A percentile compares a stretch with the other conserved stretches of the same genome.
phyloP scores from a whole-genome alignment of 352 stramenopile genomes.

The Phytophthora kernoviae region DNA sequence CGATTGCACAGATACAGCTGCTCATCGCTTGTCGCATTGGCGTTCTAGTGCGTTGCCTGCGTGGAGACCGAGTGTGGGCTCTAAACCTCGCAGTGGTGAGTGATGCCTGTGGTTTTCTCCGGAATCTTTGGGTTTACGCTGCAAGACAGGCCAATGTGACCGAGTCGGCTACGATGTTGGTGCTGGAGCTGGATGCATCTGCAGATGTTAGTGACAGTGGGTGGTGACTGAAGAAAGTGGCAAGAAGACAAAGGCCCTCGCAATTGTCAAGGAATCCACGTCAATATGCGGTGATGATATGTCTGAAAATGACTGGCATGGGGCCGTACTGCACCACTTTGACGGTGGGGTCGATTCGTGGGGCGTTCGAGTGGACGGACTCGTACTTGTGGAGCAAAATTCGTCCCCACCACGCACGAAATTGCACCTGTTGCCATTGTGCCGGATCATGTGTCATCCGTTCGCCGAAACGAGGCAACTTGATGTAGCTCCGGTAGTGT shows the following conservation, averaged over 20 bases:
- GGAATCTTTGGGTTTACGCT: constrained; percentile 10
- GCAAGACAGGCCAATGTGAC: neutral
- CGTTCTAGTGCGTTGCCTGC: constrained; percentile 30
- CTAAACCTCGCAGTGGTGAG: constrained; percentile 31
- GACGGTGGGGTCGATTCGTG: constrained; percentile 18
- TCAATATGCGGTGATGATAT: neutral
- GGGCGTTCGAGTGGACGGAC: constrained; percentile 40
- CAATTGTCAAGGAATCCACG: constrained; percentile 10
- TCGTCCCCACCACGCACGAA: constrained; percentile 7
- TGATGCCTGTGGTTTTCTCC: constrained; percentile 20
- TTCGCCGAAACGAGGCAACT: neutral
- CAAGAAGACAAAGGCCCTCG: constrained; percentile 10
- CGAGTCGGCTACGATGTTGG: constrained; percentile 11
- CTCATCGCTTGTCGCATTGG: constrained; percentile 30
- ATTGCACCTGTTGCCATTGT: constrained; percentile 38
- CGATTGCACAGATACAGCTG: constrained; percentile 22
- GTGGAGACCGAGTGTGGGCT: constrained; percentile 20
- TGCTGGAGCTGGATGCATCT: constrained; percentile 22
- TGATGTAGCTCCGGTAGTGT: constrained; percentile 15
- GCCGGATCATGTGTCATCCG: constrained; percentile 37
- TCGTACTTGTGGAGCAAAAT: constrained; percentile 37
- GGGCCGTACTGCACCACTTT: constrained; percentile 20
- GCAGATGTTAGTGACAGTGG: neutral
- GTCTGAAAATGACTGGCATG: constrained; percentile 14
- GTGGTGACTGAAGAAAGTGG: constrained; percentile 1